Conservation (phyloP, 495 filamentous ascomycete species). For the Aspergillus conjunctus region DNA sequence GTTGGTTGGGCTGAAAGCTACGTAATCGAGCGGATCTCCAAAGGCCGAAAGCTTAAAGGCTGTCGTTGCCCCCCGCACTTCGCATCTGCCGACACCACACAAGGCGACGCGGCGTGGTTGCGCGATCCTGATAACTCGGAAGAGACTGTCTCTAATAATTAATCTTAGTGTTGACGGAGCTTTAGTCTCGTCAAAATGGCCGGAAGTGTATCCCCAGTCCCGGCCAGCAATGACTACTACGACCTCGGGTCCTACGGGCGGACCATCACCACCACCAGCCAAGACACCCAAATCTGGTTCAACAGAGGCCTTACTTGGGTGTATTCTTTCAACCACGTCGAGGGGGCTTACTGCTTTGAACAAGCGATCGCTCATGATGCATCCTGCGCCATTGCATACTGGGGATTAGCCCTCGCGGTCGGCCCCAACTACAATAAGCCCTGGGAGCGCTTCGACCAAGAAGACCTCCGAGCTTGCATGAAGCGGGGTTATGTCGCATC, state of each 20-base stretch:
- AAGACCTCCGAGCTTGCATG: constrained; percentile 48
- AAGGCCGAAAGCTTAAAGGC: no score
- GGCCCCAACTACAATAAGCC: constrained; percentile 76
- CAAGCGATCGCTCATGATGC: constrained; percentile 55
- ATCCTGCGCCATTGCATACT: constrained; percentile 62
- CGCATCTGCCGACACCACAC: no score
- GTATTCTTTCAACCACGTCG: constrained; percentile 31
- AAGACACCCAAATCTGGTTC: constrained; percentile 28
- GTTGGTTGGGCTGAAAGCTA: no score
- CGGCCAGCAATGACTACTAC: constrained; percentile 41
- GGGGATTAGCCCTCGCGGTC: constrained; percentile 64
- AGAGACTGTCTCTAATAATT: no score
- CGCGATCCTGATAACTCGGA: no score
- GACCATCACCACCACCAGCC: constrained; percentile 43
- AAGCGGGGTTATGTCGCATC: constrained; percentile 45
- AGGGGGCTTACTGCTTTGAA: constrained; percentile 19
- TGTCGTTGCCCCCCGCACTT: no score
- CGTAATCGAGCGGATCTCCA: no score
- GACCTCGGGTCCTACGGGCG: constrained; percentile 56
- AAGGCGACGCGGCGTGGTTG: no score
- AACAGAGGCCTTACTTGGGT: constrained; percentile 29
- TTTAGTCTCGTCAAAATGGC: background rate
- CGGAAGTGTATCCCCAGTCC: background rate
- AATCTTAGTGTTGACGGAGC: background rate
- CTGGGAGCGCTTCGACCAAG: constrained; percentile 62